Evolutionary conservation across 441 rosid genomes (phyloP).

Genomic region (Hura crepitans): DNA sequence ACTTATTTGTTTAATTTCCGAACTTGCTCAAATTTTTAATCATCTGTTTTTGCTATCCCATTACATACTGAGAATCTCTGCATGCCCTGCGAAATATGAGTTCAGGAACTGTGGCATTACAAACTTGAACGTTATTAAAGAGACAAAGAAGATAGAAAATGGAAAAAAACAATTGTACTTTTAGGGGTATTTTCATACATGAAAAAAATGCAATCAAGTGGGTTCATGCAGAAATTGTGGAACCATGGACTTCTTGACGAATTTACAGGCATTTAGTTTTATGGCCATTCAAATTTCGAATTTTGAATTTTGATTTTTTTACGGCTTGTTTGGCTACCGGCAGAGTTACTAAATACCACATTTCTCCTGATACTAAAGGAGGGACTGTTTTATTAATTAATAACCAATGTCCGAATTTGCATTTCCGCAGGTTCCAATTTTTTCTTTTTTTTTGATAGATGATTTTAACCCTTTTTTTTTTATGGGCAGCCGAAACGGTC

Average conservation of each 20-base stretch:
- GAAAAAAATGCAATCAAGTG: background rate
- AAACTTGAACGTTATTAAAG: background rate
- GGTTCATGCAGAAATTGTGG: constrained; percentile 10
- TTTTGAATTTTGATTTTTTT: constrained; percentile 4
- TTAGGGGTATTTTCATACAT: no score
- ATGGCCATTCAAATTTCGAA: background rate
- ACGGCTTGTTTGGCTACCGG: constrained; percentile 9
- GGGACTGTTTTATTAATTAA: background rate
- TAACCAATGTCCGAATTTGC: background rate
- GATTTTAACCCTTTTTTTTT: background rate
- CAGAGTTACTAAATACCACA: background rate
- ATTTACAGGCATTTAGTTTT: background rate
- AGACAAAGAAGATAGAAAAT: background rate
- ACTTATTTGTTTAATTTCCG: background rate
- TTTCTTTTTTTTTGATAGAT: background rate
- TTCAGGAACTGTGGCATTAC: constrained; percentile 10
- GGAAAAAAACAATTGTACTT: no score
- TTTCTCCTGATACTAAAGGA: background rate
- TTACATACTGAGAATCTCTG: background rate
- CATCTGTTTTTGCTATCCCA: background rate
- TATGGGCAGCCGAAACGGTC: constrained; percentile 75
- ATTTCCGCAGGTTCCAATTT: background rate
- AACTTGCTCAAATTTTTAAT: background rate
- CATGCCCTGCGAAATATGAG: background rate
- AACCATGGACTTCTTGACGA: background rate